A percentile compares a stretch with the other conserved stretches of the same genome.
These are phyloP conservation scores for Violaceomyces palustris DNA, from an alignment of 1,284 basidiomycete genomes.

Conservation along the genomic window DNA sequence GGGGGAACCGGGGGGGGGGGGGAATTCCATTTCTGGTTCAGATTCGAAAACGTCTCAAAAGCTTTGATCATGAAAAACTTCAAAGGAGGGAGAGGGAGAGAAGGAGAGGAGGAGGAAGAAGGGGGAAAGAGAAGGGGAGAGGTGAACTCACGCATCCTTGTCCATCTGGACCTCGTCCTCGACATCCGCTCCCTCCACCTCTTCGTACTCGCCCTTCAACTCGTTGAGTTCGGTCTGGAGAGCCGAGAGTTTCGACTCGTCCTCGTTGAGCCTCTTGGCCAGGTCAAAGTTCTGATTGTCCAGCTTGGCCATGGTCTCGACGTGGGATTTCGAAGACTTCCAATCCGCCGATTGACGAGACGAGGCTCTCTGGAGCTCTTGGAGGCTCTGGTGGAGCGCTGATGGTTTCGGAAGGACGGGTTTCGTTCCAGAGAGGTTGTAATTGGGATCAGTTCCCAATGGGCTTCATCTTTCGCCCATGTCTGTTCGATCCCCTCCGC, in stretches of 20 bases:
- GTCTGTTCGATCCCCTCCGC: no score
- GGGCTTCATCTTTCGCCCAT: no score
- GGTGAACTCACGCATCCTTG: slow-evolving; percentile 30
- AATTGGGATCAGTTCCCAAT: no score
- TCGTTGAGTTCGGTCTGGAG: slow-evolving; percentile 33
- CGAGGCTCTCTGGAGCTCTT: slow-evolving; percentile 24
- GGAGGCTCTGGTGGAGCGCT: slow-evolving; percentile 16
- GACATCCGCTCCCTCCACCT: slow-evolving; percentile 30
- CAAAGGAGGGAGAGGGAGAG: no score
- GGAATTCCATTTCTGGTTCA: no score
- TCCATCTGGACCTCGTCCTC: slow-evolving; percentile 37
- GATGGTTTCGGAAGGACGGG: no score
- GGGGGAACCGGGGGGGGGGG: no score
- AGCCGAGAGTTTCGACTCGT: slow-evolving; percentile 20
- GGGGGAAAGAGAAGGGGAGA: background rate
- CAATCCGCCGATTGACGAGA: slow-evolving; percentile 38
- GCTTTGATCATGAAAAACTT: no score
- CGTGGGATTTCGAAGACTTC: slow-evolving; percentile 24
- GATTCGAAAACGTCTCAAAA: no score
- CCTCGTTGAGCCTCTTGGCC: slow-evolving; percentile 43
- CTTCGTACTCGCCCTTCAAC: slow-evolving; percentile 19
- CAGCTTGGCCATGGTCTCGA: slow-evolving; percentile 24
- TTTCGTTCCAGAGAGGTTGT: no score
- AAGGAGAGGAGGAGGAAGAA: background rate
- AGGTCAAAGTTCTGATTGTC: slow-evolving; percentile 43